A percentile compares a stretch with the other conserved stretches of the same genome.
phyloP scores from a whole-genome alignment of 2,329 filamentous ascomycete genomes.

The Fusarium tuaranense region DNA sequence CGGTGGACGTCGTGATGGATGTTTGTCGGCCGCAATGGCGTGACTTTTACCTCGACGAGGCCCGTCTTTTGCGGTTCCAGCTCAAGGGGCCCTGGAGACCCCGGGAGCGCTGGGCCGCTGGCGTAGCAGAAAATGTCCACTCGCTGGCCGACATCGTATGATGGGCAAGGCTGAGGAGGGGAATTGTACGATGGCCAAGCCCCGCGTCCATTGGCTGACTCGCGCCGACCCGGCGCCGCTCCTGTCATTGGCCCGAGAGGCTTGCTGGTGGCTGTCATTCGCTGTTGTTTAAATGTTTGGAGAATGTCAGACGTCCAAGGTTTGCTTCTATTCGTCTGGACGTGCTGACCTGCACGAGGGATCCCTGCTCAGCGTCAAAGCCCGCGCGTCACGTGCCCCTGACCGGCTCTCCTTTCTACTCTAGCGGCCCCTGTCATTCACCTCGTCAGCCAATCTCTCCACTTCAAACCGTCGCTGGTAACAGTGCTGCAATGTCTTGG shows the following conservation, averaged over 20 bases:
- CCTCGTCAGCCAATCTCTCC: slow-evolving; percentile 5
- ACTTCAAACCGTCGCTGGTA: not conserved
- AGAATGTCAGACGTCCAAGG: slow-evolving; percentile 18
- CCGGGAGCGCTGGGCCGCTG: slow-evolving; percentile 41
- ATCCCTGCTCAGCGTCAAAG: slow-evolving; percentile 1
- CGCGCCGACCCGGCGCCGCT: slow-evolving; percentile 11
- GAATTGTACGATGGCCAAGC: slow-evolving; percentile 48
- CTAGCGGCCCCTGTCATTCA: slow-evolving; percentile 19
- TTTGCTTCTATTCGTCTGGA: slow-evolving; percentile 25
- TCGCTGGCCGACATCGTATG: slow-evolving; percentile 51
- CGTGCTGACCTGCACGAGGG: not conserved
- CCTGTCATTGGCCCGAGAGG: slow-evolving; percentile 27
- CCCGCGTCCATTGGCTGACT: slow-evolving; percentile 38
- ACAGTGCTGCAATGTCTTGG: slow-evolving; percentile 21
- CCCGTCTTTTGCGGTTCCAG: slow-evolving; percentile 37
- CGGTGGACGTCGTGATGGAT: slow-evolving; percentile 46
- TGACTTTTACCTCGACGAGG: slow-evolving; percentile 45
- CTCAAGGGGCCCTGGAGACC: slow-evolving; percentile 42
- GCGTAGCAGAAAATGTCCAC: slow-evolving; percentile 45
- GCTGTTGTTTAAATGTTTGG: slow-evolving; percentile 19
- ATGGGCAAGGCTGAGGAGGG: slow-evolving; percentile 53
- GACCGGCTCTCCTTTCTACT: not conserved
- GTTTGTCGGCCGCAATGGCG: slow-evolving; percentile 45
- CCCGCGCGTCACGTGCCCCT: slow-evolving; percentile 20
- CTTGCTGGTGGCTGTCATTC: slow-evolving; percentile 23